These are phyloP conservation scores for Cochlearia excelsa DNA, from an alignment of 345 rosid genomes.

Conservation along the genomic window DNA sequence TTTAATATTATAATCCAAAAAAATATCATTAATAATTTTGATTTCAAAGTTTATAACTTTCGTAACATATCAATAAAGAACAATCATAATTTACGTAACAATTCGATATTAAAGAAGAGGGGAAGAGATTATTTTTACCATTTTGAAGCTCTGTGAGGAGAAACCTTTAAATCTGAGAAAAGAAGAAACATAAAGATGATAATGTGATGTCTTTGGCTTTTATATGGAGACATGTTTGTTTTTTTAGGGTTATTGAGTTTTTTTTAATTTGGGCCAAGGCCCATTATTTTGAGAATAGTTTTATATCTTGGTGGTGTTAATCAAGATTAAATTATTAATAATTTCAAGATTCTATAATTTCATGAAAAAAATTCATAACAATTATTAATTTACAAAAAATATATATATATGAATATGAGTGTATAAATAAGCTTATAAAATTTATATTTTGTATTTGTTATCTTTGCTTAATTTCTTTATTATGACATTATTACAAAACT, in stretches of 20 bases:
- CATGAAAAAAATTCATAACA: too few relatives aligned
- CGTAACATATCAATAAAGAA: too few relatives aligned
- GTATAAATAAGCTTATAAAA: too few relatives aligned
- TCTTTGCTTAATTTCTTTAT: too few relatives aligned
- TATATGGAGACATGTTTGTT: not conserved
- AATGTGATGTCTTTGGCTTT: not conserved
- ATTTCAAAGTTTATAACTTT: not conserved
- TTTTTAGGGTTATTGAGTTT: conserved; percentile 9
- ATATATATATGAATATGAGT: too few relatives aligned
- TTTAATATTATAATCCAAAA: not conserved
- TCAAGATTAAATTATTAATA: too few relatives aligned
- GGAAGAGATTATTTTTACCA: conserved; percentile 19
- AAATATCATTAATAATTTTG: not conserved
- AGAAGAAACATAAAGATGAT: accelerated
- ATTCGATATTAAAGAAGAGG: not conserved
- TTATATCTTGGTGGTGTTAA: too few relatives aligned
- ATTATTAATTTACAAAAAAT: too few relatives aligned
- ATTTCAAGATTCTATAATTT: too few relatives aligned
- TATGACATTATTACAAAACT: too few relatives aligned
- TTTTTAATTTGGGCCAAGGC: conserved; percentile 13
- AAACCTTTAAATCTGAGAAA: conserved; percentile 20
- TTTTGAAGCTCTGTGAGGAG: conserved; percentile 17
- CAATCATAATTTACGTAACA: not conserved
- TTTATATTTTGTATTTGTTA: too few relatives aligned
- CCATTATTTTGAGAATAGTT: not conserved